Evolutionary conservation across 2,329 filamentous ascomycete genomes (phyloP), one percentile per base, ranked within the genome.

Genomic region (Xylaria digitata): DNA sequence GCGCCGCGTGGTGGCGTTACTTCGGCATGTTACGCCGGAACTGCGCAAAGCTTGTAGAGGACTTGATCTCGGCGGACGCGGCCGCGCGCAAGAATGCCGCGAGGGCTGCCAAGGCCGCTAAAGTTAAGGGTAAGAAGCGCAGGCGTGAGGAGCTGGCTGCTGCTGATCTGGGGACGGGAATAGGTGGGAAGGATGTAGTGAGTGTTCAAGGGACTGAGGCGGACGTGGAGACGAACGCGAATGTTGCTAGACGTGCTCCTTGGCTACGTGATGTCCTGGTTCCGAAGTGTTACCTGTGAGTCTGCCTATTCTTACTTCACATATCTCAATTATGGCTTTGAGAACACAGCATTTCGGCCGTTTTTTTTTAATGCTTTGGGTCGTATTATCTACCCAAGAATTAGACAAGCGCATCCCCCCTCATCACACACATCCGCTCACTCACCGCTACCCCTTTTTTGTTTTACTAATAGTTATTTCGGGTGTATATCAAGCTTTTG

Each of bases 1-100:
- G 86, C 69, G 87, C 90, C 34, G 87, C 89, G 76, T 99, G 95
- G 95, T 98, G 92, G 88, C 77, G 81, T 17, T 87, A 89, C 73
- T 88, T 97, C 68, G 86, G 86, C 60, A 85, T 90, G 70, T 85
- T 97, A 70, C 89, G 92, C 42, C 90, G 92, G 53, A 85, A 89
- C 63, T 78, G 91, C 8, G 80, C 81, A 8, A 84, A 85, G 61
- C 80, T 97, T 2, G 73, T 84, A 1, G 66, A 72, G 17, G 77
- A 77, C 26, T 76, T 83, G 19, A 71, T 79, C 55, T 65, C 69
- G 1, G 77, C 70, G 9, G 13, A 56, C 56, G 49, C 63, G 50
- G 9, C 52, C 19, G 61, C 63, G 60, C 68, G 54, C 50, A 56
- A 58, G 11, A 37, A 57, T 49, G 58, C 67, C 43, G 34, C 58